Evolutionary conservation across 176 grass and related monocot species (phyloP).

Genomic region (Ensete ventricosum): DNA sequence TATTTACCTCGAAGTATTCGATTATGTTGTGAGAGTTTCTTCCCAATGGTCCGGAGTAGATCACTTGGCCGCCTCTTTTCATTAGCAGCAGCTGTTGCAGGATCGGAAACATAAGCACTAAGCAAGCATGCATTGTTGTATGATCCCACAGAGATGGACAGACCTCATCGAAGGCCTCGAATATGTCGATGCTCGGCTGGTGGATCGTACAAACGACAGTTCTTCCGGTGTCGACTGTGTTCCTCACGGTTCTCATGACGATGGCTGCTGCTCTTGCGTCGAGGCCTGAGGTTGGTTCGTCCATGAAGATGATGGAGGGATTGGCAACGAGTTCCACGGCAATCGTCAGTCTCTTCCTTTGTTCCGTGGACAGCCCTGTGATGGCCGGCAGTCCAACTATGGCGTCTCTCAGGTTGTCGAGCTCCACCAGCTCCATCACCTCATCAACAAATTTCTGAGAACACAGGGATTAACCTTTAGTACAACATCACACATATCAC

Average conservation of each 20-base stretch:
- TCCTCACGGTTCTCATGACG: slow-evolving; percentile 77
- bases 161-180: slow-evolving; percentile 84
- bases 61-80: slow-evolving; percentile 81
- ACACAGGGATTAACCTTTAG: background rate
- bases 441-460: slow-evolving; percentile 62
- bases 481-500: background rate
- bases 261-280: slow-evolving; percentile 77
- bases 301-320: slow-evolving; percentile 72
- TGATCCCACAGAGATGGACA: no score
- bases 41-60: slow-evolving; percentile 68
- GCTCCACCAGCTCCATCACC: slow-evolving; percentile 72
- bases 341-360: slow-evolving; percentile 70
- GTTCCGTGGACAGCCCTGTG: slow-evolving; percentile 69
- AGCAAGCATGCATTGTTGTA: no score
- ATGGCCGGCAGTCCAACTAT: slow-evolving; percentile 61
- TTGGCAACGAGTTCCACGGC: slow-evolving; percentile 68
- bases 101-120: no score
- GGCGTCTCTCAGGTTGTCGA: slow-evolving; percentile 44
- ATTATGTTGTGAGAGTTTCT: slow-evolving; percentile 54
- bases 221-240: slow-evolving; percentile 72
- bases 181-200: slow-evolving; percentile 87
- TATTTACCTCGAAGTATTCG: slow-evolving; percentile 56
- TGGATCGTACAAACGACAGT: slow-evolving; percentile 79
- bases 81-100: slow-evolving; percentile 48
- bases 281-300: slow-evolving; percentile 78